Evolutionary conservation across 495 filamentous ascomycete species (phyloP).

Genomic region (Melanomma pulvis-pyrius): DNA sequence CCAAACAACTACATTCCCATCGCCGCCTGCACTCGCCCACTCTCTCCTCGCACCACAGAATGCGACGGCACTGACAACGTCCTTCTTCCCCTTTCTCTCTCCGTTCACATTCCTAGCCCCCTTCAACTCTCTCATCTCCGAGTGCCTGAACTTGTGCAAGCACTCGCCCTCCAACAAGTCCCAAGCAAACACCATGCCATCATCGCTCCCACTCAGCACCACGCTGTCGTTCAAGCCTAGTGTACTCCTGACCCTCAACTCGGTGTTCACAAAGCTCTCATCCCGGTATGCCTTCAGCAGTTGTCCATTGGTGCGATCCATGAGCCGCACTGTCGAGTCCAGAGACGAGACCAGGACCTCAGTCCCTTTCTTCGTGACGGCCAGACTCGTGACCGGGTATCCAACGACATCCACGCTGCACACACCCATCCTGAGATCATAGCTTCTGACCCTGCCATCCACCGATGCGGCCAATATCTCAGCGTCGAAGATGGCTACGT

Average conservation of each 20-base stretch:
- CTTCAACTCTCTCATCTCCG: constrained; percentile 21
- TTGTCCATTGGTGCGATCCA: constrained; percentile 76
- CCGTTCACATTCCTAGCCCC: not conserved
- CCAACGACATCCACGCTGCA: constrained; percentile 74
- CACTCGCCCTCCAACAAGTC: constrained; percentile 79
- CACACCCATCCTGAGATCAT: constrained; percentile 84
- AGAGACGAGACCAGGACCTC: constrained; percentile 73
- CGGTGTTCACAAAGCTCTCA: constrained; percentile 41
- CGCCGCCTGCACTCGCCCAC: constrained; percentile 65
- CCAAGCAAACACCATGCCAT: constrained; percentile 81
- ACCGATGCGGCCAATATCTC: constrained; percentile 77
- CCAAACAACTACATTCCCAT: constrained; percentile 49
- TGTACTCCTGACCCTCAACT: constrained; percentile 42
- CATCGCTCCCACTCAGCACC: constrained; percentile 83
- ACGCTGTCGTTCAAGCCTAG: constrained; percentile 63
- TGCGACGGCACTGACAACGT: constrained; percentile 60
- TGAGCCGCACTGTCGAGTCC: constrained; percentile 75
- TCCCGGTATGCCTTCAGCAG: constrained; percentile 69
- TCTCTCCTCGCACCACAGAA: constrained; percentile 66
- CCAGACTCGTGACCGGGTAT: constrained; percentile 65
- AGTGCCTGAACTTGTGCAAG: constrained; percentile 48
- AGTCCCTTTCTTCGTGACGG: constrained; percentile 69
- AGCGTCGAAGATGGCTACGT: constrained; percentile 56
- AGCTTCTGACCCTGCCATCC: constrained; percentile 79
- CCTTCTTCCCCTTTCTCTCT: constrained; percentile 58